Base-by-base conservation (phyloP, 2,329 filamentous ascomycete genomes). In the Cladosporium sp. region DNA sequence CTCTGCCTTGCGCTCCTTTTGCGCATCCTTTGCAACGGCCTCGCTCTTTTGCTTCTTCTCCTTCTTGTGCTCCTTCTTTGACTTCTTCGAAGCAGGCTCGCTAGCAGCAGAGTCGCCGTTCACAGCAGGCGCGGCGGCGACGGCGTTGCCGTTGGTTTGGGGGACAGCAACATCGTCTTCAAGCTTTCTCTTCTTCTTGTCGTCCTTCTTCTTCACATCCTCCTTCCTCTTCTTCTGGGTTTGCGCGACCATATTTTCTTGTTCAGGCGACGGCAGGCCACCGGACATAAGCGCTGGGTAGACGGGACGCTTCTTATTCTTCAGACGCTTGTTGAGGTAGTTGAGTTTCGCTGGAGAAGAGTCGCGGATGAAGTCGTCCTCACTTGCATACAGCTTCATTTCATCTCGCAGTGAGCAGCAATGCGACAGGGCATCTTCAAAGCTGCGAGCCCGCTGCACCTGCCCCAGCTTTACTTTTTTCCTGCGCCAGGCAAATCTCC, bases 241-340 rank as follows among this genome's bases (percentile, higher is more conserved):
- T 65, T 60, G 68, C 63, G 66, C 63, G 66, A 69, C 67, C 23
- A 60, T 66, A n/a, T 64, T 31, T 65, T 53, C 26, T 71, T 68
- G 65, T 23, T 68, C 71, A 7, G 72, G 74, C 61, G 72, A 72
- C 11, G 72, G 71, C 52, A 76, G 65, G 49, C 69, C 74, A 49
- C 74, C 74, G 35, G 74, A 76, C 74, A 76, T 76, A n/a, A 76
- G 58, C 7, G 74, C 74, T 33, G 72, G 71, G 35, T 72, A 66
- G 35, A 64, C 61, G 10, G 67, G 66, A 52, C 57, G 55, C 46
- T 60, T 59, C 50, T 63, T 63, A 35, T 63, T 23, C 50, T 40
- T 63, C 28, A 21, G 33, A n/a, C 61, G 61, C 50, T 63, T 63
- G 57, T 65, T 59, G 63, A 65, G 57, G 63, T 59, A 55, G 55